Conservation (phyloP, 371 early-diverging fungal genomes). For the Synchytrium microbalum region DNA sequence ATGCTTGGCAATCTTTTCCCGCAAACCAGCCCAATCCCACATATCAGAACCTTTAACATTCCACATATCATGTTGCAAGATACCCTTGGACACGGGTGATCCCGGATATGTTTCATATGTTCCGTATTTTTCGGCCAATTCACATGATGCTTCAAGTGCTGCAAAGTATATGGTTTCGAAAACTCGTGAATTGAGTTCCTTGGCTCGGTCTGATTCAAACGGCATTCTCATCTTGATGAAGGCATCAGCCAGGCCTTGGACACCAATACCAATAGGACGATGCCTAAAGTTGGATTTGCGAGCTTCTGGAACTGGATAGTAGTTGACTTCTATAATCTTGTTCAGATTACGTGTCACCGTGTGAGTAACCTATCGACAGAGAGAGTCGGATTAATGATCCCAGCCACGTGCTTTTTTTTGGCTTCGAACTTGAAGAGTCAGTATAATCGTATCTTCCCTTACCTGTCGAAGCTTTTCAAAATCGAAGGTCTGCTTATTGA, state of each 20-base stretch:
- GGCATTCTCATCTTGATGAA: conserved; percentile 94
- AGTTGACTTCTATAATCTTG: conserved; percentile 96
- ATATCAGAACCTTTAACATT: conserved; percentile 64
- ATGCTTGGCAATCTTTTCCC: conserved; percentile 71
- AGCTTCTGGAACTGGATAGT: conserved; percentile 94
- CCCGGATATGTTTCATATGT: conserved; percentile 88
- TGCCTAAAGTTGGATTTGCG: conserved; percentile 86
- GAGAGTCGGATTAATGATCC: conserved; percentile 2
- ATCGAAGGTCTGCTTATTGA: conserved; percentile 54
- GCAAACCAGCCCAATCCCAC: conserved; percentile 84
- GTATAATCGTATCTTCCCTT: conserved; percentile 3
- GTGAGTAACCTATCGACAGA: conserved; percentile 57
- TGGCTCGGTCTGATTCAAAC: conserved; percentile 92
- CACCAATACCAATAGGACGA: conserved; percentile 98
- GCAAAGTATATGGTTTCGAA: conserved; percentile 98
- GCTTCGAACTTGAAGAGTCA: not conserved
- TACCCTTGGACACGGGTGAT: conserved; percentile 86
- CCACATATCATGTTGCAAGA: conserved; percentile 97
- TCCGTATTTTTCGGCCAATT: conserved; percentile 80
- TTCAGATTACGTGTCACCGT: conserved; percentile 88
- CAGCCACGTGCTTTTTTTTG: no score
- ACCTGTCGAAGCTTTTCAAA: conserved; percentile 65
- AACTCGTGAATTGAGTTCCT: conserved; percentile 80
- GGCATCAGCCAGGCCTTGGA: conserved; percentile 98
- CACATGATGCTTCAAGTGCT: conserved; percentile 92